Base-by-base conservation (phyloP, 2,329 filamentous ascomycete genomes). In the Dryadomyces sulphureus region DNA sequence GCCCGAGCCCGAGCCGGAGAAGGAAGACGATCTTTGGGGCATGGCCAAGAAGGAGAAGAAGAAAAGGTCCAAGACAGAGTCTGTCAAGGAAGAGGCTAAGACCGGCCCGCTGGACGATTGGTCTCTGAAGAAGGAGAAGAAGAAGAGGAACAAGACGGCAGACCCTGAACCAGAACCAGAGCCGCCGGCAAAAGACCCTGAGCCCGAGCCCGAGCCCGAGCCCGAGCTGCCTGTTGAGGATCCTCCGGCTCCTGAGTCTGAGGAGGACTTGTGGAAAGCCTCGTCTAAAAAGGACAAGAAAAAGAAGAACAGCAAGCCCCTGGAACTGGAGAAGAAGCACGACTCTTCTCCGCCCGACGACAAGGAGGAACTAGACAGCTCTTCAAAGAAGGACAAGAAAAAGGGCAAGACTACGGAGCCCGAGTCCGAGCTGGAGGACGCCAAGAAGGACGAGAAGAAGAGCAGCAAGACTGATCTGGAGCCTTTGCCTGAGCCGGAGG, bases 61-160 rank as follows among this genome's bases (percentile, higher is more conserved):
- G 20, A 21, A 19, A 12, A 43, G 36, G 41, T 7, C 17, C 35
- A 36, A 17, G 14, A 35, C 44, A 19, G 45, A 48, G 24, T 42
- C 49, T 3, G 45, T 65, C 17, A 48, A 48, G 6, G 52, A 52
- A 14, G 50, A 52, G 17, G 49, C 52, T n/a, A 56, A 56, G 51
- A 58, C 52, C 27, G 27, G 16, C 27, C 11, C 9, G 9, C 11
- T 32, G 27, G 11, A 14, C 9, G 27, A 32, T 32, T 4, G 4
- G 11, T 14, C 27, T 32, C 16, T 14, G 6, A 32, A 32, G 27
- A 32, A 32, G 27, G 27, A 32, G 9, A 32, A 32, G 27, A 32
- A 32, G 27, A 32, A 32, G 27, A 14, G 27, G 9, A 32, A 32
- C 45, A 55, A 56, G 22, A 39, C 39, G 4, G 19, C 41, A 12